phyloP scores from a whole-genome alignment of 1,284 basidiomycete genomes.

The Puccinia brachypodii region DNA sequence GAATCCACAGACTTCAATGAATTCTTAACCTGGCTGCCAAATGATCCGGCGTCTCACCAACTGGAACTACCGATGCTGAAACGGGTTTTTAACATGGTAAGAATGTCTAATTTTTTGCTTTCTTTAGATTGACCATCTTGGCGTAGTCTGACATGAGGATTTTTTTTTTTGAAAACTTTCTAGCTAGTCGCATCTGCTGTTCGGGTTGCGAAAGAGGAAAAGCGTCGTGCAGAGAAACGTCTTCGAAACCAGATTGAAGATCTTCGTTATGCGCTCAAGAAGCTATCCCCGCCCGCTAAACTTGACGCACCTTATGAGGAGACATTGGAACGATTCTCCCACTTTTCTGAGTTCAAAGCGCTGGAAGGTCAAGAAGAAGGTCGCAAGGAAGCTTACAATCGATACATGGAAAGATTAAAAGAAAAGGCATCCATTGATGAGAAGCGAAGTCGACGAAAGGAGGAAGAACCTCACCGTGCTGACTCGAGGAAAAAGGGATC shows the following conservation, averaged over 20 bases:
- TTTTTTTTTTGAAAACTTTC: slow-evolving; percentile 31
- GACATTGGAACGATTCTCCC: slow-evolving; percentile 72
- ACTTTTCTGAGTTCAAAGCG: slow-evolving; percentile 77
- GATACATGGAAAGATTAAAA: slow-evolving; percentile 82
- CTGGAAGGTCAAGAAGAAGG: slow-evolving; percentile 75
- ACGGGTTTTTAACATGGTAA: slow-evolving; percentile 37
- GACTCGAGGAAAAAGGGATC: slow-evolving; percentile 38
- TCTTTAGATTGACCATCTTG: background rate
- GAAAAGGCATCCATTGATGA: slow-evolving; percentile 55
- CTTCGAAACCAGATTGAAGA: slow-evolving; percentile 89
- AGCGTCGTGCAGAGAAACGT: slow-evolving; percentile 74
- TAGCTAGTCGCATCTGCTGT: slow-evolving; percentile 71
- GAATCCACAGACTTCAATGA: slow-evolving; percentile 66
- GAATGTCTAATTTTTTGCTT: background rate
- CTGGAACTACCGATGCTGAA: slow-evolving; percentile 20
- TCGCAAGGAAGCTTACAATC: slow-evolving; percentile 73
- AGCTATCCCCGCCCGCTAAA: slow-evolving; percentile 75
- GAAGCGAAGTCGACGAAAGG: slow-evolving; percentile 38
- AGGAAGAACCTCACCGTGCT: slow-evolving; percentile 23
- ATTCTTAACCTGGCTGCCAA: slow-evolving; percentile 58
- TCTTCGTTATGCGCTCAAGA: slow-evolving; percentile 89
- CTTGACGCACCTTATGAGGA: slow-evolving; percentile 73
- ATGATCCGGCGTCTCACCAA: background rate
- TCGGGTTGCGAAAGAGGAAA: slow-evolving; percentile 71
- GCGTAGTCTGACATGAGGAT: background rate